These are phyloP conservation scores for Rachicladosporium sp. DNA, from an alignment of 2,329 filamentous ascomycete species.

Conservation along the genomic window DNA sequence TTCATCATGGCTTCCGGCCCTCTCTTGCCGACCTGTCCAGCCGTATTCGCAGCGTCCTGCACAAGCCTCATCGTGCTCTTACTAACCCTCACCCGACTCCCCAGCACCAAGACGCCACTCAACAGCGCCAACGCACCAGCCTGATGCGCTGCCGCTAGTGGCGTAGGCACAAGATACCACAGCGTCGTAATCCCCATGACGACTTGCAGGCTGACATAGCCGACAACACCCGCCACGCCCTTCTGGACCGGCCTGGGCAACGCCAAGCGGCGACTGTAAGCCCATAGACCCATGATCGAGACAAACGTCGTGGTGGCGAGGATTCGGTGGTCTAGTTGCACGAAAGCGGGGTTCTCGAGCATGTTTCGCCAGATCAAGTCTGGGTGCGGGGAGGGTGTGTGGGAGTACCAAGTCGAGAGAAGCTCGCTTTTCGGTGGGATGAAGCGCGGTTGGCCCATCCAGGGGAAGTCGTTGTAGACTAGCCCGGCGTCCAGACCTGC, in stretches of 20 bases:
- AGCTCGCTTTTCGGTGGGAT: constrained; percentile 73
- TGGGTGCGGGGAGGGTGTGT: constrained; percentile 54
- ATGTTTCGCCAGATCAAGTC: constrained; percentile 97
- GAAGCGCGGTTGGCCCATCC: constrained; percentile 68
- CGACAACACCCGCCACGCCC: constrained; percentile 67
- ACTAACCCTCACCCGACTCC: constrained; percentile 64
- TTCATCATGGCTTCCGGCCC: constrained; percentile 10
- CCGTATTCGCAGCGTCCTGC: constrained; percentile 1
- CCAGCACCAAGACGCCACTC: constrained; percentile 68
- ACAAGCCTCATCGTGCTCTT: constrained; percentile 23
- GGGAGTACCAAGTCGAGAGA: constrained; percentile 74
- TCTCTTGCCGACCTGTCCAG: constrained; percentile 3
- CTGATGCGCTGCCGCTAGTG: constrained; percentile 82
- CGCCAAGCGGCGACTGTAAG: constrained; percentile 58
- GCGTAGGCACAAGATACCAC: constrained; percentile 84
- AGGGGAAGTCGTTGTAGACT: constrained; percentile 98
- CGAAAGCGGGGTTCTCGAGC: constrained; percentile 89
- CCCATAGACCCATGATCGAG: constrained; percentile 64
- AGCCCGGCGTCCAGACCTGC: constrained; percentile 90
- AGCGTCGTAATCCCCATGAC: constrained; percentile 79
- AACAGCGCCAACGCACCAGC: constrained; percentile 77
- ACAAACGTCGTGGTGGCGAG: constrained; percentile 82
- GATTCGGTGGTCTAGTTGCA: constrained; percentile 91
- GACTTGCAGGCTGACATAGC: constrained; percentile 71
- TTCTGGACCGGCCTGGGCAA: constrained; percentile 51